phyloP scores from a whole-genome alignment of 148 eudicot genomes.

The Vaccinium darrowii region DNA sequence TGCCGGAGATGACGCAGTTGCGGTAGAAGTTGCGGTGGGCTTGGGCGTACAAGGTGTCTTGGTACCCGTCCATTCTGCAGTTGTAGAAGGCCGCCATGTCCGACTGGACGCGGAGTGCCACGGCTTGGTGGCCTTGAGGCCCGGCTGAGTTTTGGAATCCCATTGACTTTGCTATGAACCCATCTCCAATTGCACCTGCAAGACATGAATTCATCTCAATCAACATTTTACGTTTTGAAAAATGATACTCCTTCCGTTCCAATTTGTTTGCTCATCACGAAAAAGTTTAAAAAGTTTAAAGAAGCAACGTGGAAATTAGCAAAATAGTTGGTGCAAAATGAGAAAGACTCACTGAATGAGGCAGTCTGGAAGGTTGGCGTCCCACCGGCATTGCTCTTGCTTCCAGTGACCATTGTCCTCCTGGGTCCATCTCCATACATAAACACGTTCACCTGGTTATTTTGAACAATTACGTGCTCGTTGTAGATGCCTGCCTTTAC shows the following conservation, averaged over 20 bases:
- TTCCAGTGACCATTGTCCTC: conserved; percentile 56
- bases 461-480: conserved; percentile 43
- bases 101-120: conserved; percentile 56
- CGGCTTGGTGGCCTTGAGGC: conserved; percentile 63
- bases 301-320: background rate
- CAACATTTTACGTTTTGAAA: no score
- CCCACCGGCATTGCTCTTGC: conserved; percentile 21
- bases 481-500: conserved; percentile 65
- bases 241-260: no score
- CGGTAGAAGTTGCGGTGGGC: conserved; percentile 51
- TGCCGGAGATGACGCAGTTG: conserved; percentile 55
- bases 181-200: conserved; percentile 51
- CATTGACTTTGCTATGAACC: conserved; percentile 54
- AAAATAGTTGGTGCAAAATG: no score
- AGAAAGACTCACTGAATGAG: conserved; percentile 46
- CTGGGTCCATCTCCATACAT: conserved; percentile 86
- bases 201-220: no score
- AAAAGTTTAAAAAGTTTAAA: background rate
- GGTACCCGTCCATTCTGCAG: conserved; percentile 58
- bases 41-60: conserved; percentile 51
- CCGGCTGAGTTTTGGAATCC: conserved; percentile 67
- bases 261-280: no score
- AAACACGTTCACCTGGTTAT: conserved; percentile 45
- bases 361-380: conserved; percentile 50
- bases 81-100: conserved; percentile 56